phyloP scores from a whole-genome alignment of 1,284 basidiomycete genomes.

The Wolfiporia cocos region DNA sequence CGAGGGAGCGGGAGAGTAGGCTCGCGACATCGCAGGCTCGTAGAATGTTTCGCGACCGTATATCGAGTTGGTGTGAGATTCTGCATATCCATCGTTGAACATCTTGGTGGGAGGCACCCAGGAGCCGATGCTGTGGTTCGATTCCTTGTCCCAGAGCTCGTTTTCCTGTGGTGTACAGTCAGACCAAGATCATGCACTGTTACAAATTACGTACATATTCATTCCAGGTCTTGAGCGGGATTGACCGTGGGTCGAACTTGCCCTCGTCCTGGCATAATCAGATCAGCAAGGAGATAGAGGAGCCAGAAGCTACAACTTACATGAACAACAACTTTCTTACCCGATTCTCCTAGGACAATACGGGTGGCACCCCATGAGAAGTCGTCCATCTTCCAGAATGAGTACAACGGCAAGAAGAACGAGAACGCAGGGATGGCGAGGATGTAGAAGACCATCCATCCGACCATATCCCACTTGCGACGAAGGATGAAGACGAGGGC shows the following conservation, averaged over 20 bases:
- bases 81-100: conserved; percentile 65
- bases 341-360: conserved; percentile 90
- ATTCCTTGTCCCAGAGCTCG: conserved; percentile 96
- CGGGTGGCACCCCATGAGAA: conserved; percentile 98
- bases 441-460: conserved; percentile 97
- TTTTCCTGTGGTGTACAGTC: conserved; percentile 55
- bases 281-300: no score
- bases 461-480: conserved; percentile 93
- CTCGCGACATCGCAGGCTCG: conserved; percentile 47
- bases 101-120: conserved; percentile 71
- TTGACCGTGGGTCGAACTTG: conserved; percentile 88
- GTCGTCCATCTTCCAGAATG: conserved; percentile 99
- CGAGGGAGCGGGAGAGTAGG: conserved; percentile 66
- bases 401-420: conserved; percentile 91
- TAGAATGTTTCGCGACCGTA: conserved; percentile 83
- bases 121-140: conserved; percentile 85
- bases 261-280: conserved; percentile 75
- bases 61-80: conserved; percentile 67
- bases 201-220: conserved; percentile 63
- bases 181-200: background rate
- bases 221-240: conserved; percentile 95
- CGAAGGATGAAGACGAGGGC: conserved; percentile 83
- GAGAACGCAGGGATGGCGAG: conserved; percentile 89
- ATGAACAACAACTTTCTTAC: conserved; percentile 93
- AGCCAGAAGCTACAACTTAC: conserved; percentile 42